These are phyloP conservation scores for Pyrus hybrid DNA, from an alignment of 331 rosid genomes.

Conservation along the genomic window DNA sequence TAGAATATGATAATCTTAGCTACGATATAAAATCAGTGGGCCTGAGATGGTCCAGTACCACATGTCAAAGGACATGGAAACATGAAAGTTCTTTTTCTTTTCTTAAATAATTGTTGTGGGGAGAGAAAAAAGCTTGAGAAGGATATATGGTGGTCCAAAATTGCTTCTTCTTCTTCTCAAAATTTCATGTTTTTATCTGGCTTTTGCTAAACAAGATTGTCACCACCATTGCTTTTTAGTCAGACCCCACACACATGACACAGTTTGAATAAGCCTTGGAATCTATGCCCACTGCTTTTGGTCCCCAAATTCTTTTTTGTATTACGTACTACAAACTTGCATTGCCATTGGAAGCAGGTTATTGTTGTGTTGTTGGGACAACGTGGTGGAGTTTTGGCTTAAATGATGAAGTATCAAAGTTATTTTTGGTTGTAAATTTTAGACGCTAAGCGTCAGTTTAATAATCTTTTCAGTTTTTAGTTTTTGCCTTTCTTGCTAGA, in stretches of 20 bases:
- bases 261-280: slow-evolving; percentile 22
- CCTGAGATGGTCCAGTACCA: slow-evolving; percentile 41
- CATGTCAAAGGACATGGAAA: slow-evolving; percentile 50
- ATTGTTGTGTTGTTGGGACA: slow-evolving; percentile 21
- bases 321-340: not conserved
- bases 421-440: too few relatives aligned
- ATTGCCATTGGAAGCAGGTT: slow-evolving; percentile 15
- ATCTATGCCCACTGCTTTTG: slow-evolving; percentile 30
- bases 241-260: slow-evolving; percentile 24
- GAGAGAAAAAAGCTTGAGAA: slow-evolving; percentile 23
- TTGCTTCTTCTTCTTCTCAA: not conserved
- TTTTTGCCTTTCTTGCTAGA: too few relatives aligned
- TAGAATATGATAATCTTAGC: slow-evolving; percentile 21
- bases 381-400: not conserved
- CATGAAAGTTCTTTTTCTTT: slow-evolving; percentile 28
- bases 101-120: slow-evolving; percentile 38
- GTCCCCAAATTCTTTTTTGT: slow-evolving; percentile 35
- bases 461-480: not conserved
- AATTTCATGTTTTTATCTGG: slow-evolving; percentile 23
- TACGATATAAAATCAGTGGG: slow-evolving; percentile 38
- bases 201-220: slow-evolving; percentile 34
- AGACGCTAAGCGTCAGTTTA: not conserved
- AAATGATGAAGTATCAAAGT: not conserved
- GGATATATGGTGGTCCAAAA: slow-evolving; percentile 43
- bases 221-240: slow-evolving; percentile 23